Base-by-base conservation (phyloP, 2,329 filamentous ascomycete species). In the Colletotrichum ledebouriae region DNA sequence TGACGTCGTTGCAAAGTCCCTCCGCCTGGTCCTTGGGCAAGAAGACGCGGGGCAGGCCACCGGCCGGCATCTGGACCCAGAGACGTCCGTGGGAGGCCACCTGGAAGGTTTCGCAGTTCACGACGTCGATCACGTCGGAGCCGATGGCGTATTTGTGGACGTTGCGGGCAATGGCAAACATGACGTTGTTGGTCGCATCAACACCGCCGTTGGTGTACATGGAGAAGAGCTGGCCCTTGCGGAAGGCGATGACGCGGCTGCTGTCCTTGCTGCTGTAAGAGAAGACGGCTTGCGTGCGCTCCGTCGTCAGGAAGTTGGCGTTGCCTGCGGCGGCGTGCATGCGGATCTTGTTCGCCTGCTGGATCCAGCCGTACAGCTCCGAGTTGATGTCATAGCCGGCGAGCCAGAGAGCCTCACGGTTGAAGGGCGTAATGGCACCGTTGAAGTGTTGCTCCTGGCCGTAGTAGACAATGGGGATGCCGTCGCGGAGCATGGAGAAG, bases 381-480 rank as follows among this genome's bases (percentile, higher is more conserved):
- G 81, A 72, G 5, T 77, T 70, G 1, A 79, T 84, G 67, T 80
- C 73, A 75, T 85, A 90, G 11, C 77, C 78, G 15, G 83, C 49
- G 11, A 83, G 76, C 88, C 88, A 90, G 53, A 86, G 80, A 7
- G 87, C 85, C 73, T 89, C 87, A 13, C 87, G 85, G 73, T 85
- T 84, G 61, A 81, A 82, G 0, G 82, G 78, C 12, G 86, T 87
- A 59, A 77, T 77, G 39, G 76, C 80, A 20, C 80, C 81, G 3
- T 79, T 75, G 74, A 84, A 88, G 71, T 85, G 86, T 73, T 91
- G 89, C 76, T 91, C 89, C 71, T 89, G 87, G 44, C 89, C 89
- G 72, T 90, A 85, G 77, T 91, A 92, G 39, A 91, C 81, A 62
- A 90, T 87, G 0, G 89, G 88, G 47, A 91, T 86, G 20, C 89